Evolutionary conservation across 1,284 basidiomycete genomes (phyloP), one percentile per base, ranked within the genome.

Genomic region (Melampsora americana): DNA sequence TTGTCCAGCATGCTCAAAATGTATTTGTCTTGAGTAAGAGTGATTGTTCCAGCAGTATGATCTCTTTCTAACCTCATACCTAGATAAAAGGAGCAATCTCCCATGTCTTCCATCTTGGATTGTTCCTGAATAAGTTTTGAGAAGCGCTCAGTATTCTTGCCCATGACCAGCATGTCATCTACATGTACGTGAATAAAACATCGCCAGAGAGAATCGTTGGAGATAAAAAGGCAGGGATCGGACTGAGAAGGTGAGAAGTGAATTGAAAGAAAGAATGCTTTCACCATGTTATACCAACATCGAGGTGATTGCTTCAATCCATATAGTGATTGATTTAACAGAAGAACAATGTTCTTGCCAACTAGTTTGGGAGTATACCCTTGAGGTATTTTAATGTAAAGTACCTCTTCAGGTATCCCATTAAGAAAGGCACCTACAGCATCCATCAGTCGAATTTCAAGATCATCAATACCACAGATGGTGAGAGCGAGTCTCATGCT

Each of bases 251-350:
- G 39, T 5, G 7, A 18, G 20, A 67, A 67, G 23, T 67, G 23
- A 23, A 67, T 67, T 16, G 44, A 67, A 1, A 26, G 5, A 18
- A 48, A 67, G 53, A 69, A 69, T 0, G 30, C 6, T 11, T 60
- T 69, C 32, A 69, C 46, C 20, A 39, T 30, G 1, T 12, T 7
- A 18, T 67, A 67, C 66, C 66, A 67, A 23, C 39, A 39, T 2
- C 66, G 6, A 50, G 66, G 66, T 23, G 66, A 39, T 18, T 67
- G 66, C 23, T 67, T 67, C 2, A 67, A 23, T 2, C 66, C 66
- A 18, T 50, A 67, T 1, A 67, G 39, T 2, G 39, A 67, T 30
- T 48, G 39, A 5, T 23, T 48, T 1, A 69, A n/a, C 2, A 32
- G 39, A 1, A 69, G 30, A 2, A 23, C 50, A 53, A 53, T 28